Evolutionary conservation across 1,139 yeast genomes (phyloP).

Genomic region (Diutina siamensis): DNA sequence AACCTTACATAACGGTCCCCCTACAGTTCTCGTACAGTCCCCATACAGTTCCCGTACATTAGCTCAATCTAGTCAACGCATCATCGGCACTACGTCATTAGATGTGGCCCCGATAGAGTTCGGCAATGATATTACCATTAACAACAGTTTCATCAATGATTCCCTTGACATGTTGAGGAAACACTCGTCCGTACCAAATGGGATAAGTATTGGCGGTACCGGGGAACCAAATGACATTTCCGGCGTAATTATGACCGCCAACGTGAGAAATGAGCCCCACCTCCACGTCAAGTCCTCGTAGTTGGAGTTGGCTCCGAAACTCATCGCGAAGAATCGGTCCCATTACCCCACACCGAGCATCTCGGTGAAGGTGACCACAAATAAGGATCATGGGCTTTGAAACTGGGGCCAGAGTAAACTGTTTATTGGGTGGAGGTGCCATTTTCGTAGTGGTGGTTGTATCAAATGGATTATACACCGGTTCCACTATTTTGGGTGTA

Average conservation of each 20-base stretch:
- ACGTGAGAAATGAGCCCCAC: slow-evolving; percentile 55
- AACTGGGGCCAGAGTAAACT: slow-evolving; percentile 14
- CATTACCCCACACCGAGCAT: slow-evolving; percentile 51
- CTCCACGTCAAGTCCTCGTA: slow-evolving; percentile 19
- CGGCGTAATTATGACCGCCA: slow-evolving; percentile 76
- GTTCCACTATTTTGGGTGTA: slow-evolving; percentile 8
- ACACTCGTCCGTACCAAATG: slow-evolving; percentile 64
- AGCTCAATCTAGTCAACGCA: too few relatives aligned
- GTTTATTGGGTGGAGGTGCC: neutral
- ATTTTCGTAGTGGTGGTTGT: too few relatives aligned
- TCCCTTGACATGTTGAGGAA: slow-evolving; percentile 56
- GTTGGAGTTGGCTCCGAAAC: slow-evolving; percentile 29
- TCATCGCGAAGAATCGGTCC: slow-evolving; percentile 49
- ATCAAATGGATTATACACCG: slow-evolving; percentile 24
- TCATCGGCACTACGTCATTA: too few relatives aligned
- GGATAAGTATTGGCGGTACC: slow-evolving; percentile 19
- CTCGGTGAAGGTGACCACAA: slow-evolving; percentile 59
- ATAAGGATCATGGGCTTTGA: slow-evolving; percentile 29
- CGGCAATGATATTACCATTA: slow-evolving; percentile 36
- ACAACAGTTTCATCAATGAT: slow-evolving; percentile 43
- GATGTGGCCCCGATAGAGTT: slow-evolving; percentile 43
- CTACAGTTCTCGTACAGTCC: too few relatives aligned
- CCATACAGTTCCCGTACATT: too few relatives aligned
- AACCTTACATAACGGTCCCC: too few relatives aligned
- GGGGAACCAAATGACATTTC: slow-evolving; percentile 51